phyloP scores from a whole-genome alignment of 306 rosid species.

The Gastrolobium villosum region DNA sequence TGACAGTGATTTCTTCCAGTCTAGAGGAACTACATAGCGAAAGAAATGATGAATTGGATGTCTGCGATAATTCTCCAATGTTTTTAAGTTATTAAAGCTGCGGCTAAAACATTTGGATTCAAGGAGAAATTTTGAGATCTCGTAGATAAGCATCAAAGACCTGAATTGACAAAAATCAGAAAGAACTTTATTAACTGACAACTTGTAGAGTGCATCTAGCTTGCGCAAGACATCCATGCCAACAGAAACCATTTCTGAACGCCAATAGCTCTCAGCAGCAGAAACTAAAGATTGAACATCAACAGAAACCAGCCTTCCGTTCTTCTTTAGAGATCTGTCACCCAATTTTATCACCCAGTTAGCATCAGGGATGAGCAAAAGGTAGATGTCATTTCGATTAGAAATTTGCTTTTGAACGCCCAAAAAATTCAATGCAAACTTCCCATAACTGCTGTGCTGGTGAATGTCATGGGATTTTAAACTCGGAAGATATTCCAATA shows the following conservation, averaged over 20 bases:
- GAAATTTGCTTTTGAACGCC: constrained; percentile 54
- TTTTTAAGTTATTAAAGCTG: background rate
- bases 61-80: constrained; percentile 15
- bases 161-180: constrained; percentile 32
- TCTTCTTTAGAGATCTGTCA: constrained; percentile 26
- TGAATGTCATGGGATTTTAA: constrained; percentile 44
- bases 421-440: constrained; percentile 57
- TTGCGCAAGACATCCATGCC: constrained; percentile 55
- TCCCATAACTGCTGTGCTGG: constrained; percentile 32
- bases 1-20: constrained; percentile 49
- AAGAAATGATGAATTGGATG: constrained; percentile 38
- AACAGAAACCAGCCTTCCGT: constrained; percentile 49
- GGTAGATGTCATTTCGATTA: constrained; percentile 18
- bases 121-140: constrained; percentile 54
- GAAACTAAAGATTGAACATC: constrained; percentile 46
- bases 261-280: constrained; percentile 19
- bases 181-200: constrained; percentile 1
- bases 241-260: constrained; percentile 42
- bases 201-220: constrained; percentile 45
- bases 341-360: constrained; percentile 55
- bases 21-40: constrained; percentile 46
- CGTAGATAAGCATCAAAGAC: constrained; percentile 48
- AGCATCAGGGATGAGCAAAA: constrained; percentile 59
- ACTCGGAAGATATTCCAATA: constrained; percentile 48
- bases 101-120: constrained; percentile 40